Conservation (phyloP, 306 rosid species). For the Pyrus pyrifolia region DNA sequence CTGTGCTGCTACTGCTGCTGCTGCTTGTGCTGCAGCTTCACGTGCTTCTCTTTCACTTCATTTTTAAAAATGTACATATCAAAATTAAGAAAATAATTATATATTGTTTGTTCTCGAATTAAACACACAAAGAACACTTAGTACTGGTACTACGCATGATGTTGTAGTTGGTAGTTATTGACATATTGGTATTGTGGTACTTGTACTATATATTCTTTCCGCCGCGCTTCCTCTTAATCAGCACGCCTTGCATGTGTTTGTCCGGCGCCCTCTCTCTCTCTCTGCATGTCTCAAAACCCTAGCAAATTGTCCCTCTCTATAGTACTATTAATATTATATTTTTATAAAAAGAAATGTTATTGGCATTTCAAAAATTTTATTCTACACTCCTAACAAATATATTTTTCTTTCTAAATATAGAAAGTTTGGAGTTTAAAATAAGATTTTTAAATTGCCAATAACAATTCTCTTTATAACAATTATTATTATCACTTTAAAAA, state of each 20-base stretch:
- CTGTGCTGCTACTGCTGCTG: slow-evolving; percentile 5
- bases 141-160: background rate
- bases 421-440: no score
- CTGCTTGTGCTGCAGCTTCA: background rate
- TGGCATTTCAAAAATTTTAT: no score
- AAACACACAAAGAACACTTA: background rate
- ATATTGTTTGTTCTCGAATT: background rate
- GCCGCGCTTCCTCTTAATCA: slow-evolving; percentile 14
- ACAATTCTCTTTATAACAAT: no score
- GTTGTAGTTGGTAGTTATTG: background rate
- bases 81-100: background rate
- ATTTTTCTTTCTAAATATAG: no score
- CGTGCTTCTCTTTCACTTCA: slow-evolving; percentile 18
- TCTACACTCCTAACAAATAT: no score
- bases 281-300: background rate
- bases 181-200: background rate
- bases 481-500: no score
- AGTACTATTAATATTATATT: no score
- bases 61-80: background rate
- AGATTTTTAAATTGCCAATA: no score
- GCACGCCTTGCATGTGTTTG: background rate
- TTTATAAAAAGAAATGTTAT: no score
- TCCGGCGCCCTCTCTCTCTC: background rate
- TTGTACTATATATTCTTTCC: slow-evolving; percentile 4
- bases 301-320: background rate